Conservation (phyloP, 345 rosid genomes). For the Jatropha curcas region DNA sequence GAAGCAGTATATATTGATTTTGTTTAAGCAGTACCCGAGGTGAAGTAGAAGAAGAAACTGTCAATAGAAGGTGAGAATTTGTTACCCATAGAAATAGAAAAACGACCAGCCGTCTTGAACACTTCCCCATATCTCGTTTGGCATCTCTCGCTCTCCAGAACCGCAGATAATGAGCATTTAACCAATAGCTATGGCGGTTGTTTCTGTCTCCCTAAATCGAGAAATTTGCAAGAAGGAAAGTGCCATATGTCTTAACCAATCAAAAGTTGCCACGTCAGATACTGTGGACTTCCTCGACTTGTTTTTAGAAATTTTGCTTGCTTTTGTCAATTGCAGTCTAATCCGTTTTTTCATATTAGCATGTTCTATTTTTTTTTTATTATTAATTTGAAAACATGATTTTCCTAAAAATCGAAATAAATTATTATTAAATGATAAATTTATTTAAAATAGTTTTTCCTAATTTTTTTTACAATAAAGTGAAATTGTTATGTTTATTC, state of each 20-base stretch:
- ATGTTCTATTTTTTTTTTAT: no score
- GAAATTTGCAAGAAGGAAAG: no score
- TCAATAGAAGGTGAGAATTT: conserved; percentile 2
- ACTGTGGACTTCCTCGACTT: background rate
- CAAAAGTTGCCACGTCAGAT: background rate
- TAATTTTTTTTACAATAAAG: no score
- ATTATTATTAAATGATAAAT: no score
- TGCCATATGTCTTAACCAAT: conserved; percentile 7
- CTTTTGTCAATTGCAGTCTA: no score
- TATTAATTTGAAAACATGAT: no score
- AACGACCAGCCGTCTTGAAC: conserved; percentile 16
- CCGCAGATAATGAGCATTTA: background rate
- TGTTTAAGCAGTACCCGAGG: conserved; percentile 55
- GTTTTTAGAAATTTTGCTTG: no score
- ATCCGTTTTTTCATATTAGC: no score
- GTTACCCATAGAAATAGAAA: conserved; percentile 24
- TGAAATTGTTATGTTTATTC: no score
- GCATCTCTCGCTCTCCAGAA: background rate
- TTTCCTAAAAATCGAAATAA: no score
- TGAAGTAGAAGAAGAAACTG: conserved; percentile 27
- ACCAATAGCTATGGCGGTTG: background rate
- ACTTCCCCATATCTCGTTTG: conserved; percentile 18
- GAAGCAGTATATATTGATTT: background rate
- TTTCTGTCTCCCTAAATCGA: no score
- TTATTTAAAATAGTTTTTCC: no score